Conservation (phyloP, 805 yeast species). For the Wilhelminamyces savonicus region DNA sequence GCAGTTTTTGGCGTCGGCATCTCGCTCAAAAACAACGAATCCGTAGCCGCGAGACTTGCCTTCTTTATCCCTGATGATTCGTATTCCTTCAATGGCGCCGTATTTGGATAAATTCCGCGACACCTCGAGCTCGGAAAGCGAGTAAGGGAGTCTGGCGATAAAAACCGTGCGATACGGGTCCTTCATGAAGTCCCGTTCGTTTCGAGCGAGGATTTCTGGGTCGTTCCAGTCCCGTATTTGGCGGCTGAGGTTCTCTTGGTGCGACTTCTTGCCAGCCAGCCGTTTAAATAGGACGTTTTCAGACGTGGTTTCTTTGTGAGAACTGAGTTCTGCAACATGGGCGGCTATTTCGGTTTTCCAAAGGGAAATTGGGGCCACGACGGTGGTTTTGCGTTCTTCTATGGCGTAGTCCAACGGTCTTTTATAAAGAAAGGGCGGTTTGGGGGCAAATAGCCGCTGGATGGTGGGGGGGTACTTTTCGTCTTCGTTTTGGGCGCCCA, state of each 20-base stretch:
- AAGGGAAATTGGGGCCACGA: slow-evolving; percentile 40
- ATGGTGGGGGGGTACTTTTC: slow-evolving; percentile 36
- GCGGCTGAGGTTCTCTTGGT: slow-evolving; percentile 7
- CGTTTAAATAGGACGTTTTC: not conserved
- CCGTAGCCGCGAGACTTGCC: slow-evolving; percentile 77
- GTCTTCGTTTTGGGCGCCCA: no score
- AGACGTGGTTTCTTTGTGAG: no score
- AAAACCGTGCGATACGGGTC: slow-evolving; percentile 81
- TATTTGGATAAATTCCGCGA: slow-evolving; percentile 53
- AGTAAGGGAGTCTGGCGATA: slow-evolving; percentile 64
- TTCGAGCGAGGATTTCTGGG: slow-evolving; percentile 9
- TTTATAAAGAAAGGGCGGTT: slow-evolving; percentile 47
- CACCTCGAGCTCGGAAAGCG: slow-evolving; percentile 60
- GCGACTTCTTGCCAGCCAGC: slow-evolving; percentile 2
- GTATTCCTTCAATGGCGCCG: slow-evolving; percentile 62
- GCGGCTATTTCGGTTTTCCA: slow-evolving; percentile 16
- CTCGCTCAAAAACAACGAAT: slow-evolving; percentile 64
- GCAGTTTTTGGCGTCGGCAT: slow-evolving; percentile 56
- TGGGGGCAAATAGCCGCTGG: slow-evolving; percentile 50
- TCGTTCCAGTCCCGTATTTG: slow-evolving; percentile 13
- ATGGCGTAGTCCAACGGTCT: slow-evolving; percentile 46
- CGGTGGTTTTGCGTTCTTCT: slow-evolving; percentile 39
- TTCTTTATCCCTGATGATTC: slow-evolving; percentile 27
- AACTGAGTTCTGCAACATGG: slow-evolving; percentile 19
- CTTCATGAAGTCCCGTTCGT: slow-evolving; percentile 7